Base-by-base conservation (phyloP, 1,284 basidiomycete species). In the Singerocomus inundabilis region DNA sequence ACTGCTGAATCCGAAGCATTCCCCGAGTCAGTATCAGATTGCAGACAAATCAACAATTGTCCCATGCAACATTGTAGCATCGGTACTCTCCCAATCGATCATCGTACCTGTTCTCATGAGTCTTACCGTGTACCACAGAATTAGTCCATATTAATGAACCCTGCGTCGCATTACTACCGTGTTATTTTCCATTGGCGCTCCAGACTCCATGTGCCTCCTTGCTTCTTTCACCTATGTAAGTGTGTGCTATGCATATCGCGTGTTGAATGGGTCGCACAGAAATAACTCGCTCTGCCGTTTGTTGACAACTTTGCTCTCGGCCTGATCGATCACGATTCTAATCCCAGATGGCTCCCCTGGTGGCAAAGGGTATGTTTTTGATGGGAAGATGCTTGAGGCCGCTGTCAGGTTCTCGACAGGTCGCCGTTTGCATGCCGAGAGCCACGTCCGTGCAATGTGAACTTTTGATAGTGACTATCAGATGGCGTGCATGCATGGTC, bases 311-410 rank as follows among this genome's bases (percentile, higher is more conserved):
- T 25, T 21, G n/a, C 10, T 13, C 39, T 52, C 36, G 42, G 37
- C 33, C 30, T 35, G 8, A 16, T 13, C 15, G 7, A 36, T 32
- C 33, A 15, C 28, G 24, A 33, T 31, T 35, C 37, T 31, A 28
- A 28, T 49, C 11, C 24, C 25, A 29, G 18, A 32, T 37, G 24
- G 8, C 13, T 42, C 30, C 49, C 29, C 9, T 26, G 37, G 33
- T 30, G 31, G 24, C 15, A 13, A n/a, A 30, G 16, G 38, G 15
- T 36, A n/a, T 12, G 26, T 28, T 46, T 54, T n/a, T 28, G 38
- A 54, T 30, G 50, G 28, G 53, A 56, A 38, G 50, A 56, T 42
- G 30, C 25, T 15, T 42, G 21, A 21, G 42, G 54, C 42, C 6
- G 18, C 29, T 3, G 44, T n/a, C 7, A 8, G 13, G 35, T n/a